These are phyloP conservation scores for Decorospora gaudefroyi DNA, from an alignment of 2,329 filamentous ascomycete genomes.

Conservation along the genomic window DNA sequence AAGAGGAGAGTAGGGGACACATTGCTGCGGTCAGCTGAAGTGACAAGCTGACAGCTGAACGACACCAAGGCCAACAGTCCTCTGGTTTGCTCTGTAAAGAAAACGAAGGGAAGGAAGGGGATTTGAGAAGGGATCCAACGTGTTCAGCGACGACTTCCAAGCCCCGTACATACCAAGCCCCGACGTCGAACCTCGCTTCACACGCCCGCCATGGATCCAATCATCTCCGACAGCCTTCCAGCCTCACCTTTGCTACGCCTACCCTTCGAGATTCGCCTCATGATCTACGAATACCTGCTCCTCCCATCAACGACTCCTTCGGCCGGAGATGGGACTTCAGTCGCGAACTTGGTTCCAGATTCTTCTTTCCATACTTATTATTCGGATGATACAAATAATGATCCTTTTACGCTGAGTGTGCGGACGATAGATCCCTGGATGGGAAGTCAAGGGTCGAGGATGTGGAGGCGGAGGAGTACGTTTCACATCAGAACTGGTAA, in stretches of 20 bases:
- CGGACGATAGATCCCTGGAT: conserved; percentile 52
- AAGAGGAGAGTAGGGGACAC: too few relatives aligned
- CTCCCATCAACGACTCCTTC: conserved; percentile 46
- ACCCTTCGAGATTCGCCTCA: conserved; percentile 53
- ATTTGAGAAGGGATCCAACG: neutral
- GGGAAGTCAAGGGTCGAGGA: conserved; percentile 27
- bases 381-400: conserved; percentile 35
- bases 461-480: conserved; percentile 44
- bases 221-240: conserved; percentile 5
- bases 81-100: conserved; percentile 2
- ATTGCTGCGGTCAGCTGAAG: neutral
- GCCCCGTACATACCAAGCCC: neutral
- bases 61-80: too few relatives aligned
- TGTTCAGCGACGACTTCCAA: neutral
- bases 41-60: neutral
- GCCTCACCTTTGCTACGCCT: conserved; percentile 50
- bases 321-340: conserved; percentile 34
- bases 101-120: neutral
- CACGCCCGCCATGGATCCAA: conserved; percentile 12
- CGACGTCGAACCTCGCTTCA: neutral
- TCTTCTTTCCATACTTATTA: conserved; percentile 53
- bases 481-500: conserved; percentile 47
- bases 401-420: conserved; percentile 48
- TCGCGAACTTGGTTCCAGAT: conserved; percentile 46
- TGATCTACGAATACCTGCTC: conserved; percentile 53